Base-by-base conservation (phyloP, 495 filamentous ascomycete genomes). In the Podospora sp. region DNA sequence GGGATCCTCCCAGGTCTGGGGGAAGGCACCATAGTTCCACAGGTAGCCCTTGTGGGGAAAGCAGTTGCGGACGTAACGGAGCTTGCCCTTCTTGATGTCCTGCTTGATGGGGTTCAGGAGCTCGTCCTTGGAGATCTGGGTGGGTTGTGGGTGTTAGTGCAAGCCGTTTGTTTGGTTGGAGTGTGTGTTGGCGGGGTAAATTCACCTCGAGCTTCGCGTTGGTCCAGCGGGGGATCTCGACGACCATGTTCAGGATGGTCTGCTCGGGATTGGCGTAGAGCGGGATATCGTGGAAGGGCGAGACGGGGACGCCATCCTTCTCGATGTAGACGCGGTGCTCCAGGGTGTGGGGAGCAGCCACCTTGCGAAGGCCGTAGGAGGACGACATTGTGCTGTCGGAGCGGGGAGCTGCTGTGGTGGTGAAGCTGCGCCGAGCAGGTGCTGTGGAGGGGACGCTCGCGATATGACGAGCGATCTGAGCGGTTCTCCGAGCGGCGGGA, bases 21-120 rank as follows among this genome's bases (percentile, higher is more conserved):
- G 95, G 89, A 99, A 98, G 82, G 93, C 92, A 81, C 95, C 95
- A 80, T 99, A 99, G 87, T 98, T 99, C 96, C 96, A 99, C 70
- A 98, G 91, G 80, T 98, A 99, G 62, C 95, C 95, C 87, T 98
- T 97, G 88, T 99, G 96, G 70, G 95, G 95, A 88, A 99, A 99
- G 88, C 95, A 98, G 89, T 99, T 99, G 81, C 95, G 92, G 79
- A 99, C 96, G 79, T 88, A 99, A 71, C 95, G 92, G 67, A 98
- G 94, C 83, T 92, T 93, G 81, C 91, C 91, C 83, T 93, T 93
- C 89, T 93, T 93, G 74, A 86, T 82, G 79, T 93, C 90, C 80
- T 93, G 90, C 88, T 97, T 97, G 82, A 97, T 97, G 78, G 93
- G 94, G 85, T 96, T 97, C 73, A 97, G 90, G 78, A 90, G 87